phyloP scores from a whole-genome alignment of 2,329 filamentous ascomycete species.

The Piedraia hortae region DNA sequence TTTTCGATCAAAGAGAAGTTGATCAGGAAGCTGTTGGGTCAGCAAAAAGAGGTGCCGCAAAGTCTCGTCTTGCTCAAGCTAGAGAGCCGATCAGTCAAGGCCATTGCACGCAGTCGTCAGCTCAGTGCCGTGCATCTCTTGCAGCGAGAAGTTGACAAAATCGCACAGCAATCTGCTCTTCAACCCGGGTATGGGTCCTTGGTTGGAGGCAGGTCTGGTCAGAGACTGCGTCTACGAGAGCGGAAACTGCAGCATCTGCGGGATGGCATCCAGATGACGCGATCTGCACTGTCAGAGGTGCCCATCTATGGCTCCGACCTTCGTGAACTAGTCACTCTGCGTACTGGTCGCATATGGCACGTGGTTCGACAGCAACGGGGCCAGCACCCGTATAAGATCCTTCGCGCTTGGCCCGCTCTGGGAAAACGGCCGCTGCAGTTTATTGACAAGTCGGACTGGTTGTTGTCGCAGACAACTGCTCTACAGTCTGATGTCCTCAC shows the following conservation, averaged over 20 bases:
- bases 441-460: slow-evolving; percentile 9
- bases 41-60: slow-evolving; percentile 2
- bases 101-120: slow-evolving; percentile 5
- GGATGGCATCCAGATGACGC: slow-evolving; percentile 7
- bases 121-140: slow-evolving; percentile 3
- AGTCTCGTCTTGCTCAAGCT: slow-evolving; percentile 4
- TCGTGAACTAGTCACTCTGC: slow-evolving; percentile 8
- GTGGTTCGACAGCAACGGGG: slow-evolving; percentile 1
- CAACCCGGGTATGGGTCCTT: slow-evolving; percentile 6
- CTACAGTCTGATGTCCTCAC: slow-evolving; percentile 23
- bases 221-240: slow-evolving; percentile 6
- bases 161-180: background rate
- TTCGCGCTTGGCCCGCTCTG: slow-evolving; percentile 5
- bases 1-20: slow-evolving; percentile 47
- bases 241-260: slow-evolving; percentile 8
- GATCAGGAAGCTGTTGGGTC: slow-evolving; percentile 27
- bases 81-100: slow-evolving; percentile 4
- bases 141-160: slow-evolving; percentile 1
- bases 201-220: slow-evolving; percentile 7
- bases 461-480: slow-evolving; percentile 4
- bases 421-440: slow-evolving; percentile 5
- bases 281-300: slow-evolving; percentile 3
- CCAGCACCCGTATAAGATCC: slow-evolving; percentile 1
- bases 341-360: slow-evolving; percentile 4
- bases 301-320: slow-evolving; percentile 11